Base-by-base conservation (phyloP, 108 stramenopile genomes). In the Aureococcus anophagefferens region DNA sequence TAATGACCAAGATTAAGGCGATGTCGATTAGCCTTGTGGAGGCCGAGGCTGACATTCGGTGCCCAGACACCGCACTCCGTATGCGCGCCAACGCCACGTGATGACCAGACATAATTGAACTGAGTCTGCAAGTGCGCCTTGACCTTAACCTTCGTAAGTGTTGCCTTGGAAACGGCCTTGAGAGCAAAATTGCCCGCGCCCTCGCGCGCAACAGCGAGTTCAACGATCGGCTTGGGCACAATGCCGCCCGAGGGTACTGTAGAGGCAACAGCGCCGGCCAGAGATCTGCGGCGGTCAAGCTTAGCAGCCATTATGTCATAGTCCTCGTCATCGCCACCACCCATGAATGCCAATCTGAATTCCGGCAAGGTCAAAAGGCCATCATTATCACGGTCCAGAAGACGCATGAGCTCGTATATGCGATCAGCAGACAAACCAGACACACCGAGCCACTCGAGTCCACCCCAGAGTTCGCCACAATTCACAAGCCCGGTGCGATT, bases 301-400 rank as follows among this genome's bases (percentile, higher is more conserved):
- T n/a, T n/a, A n/a, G n/a, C n/a, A n/a, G n/a, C n/a, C n/a, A n/a
- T n/a, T n/a, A n/a, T n/a, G 76, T 80, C 76, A 21, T 65, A 73
- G 63, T 75, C 75, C 63, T 84, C 87, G 73, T 92, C 95, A 84
- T 92, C 92, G 29, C 92, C 87, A 37, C 74, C 70, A 35, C 73
- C 37, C 30, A 45, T 30, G 67, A 98, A 93, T 30, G 94, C 97
- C 33, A 76, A 68, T 78, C 95, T 96, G 92, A 96, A 98, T 72
- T 96, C 95, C n/a, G 93, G 93, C 45, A 94, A 86, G 72, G 90
- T 94, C 69, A 98, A 89, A 74, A 82, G 89, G 45, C 97, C 95
- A 70, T 98, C 94, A 34, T 77, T 79, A 76, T 95, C 94, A 68
- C 94, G 87, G 75, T 96, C 95, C 5, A 96, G 65, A 67, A 92